Conservation (phyloP, 176 grass and related monocot genomes). For the Poa annua region DNA sequence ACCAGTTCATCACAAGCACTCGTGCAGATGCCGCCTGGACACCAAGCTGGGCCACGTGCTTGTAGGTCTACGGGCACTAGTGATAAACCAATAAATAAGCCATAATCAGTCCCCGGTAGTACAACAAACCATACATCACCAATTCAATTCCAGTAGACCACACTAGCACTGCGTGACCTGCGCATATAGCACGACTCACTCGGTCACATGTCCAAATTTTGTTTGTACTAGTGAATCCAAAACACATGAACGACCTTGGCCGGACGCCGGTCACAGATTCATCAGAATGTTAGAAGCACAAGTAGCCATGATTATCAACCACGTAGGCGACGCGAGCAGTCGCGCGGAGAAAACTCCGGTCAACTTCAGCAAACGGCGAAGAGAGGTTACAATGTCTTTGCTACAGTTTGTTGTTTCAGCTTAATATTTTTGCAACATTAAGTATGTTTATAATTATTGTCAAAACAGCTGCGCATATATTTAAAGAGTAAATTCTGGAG, state of each 20-base stretch:
- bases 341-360: not conserved
- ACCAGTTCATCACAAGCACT: not conserved
- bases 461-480: too few species aligned
- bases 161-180: not conserved
- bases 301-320: not conserved
- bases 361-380: conserved; percentile 28
- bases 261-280: conserved; percentile 19
- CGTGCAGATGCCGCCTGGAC: conserved; percentile 7
- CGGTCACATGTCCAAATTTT: conserved; percentile 21
- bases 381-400: not conserved
- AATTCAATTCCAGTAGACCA: conserved; percentile 13
- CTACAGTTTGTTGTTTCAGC: too few species aligned
- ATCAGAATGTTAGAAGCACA: not conserved
- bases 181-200: too few species aligned
- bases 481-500: too few species aligned
- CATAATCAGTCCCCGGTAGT: not conserved
- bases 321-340: not conserved
- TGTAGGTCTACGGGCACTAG: not conserved
- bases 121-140: not conserved
- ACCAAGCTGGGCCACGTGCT: conserved; percentile 34
- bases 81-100: conserved; percentile 24
- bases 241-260: conserved; percentile 8
- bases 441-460: too few species aligned
- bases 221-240: conserved; percentile 23
- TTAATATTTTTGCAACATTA: too few species aligned